Conservation (phyloP, 257 asterid genomes). For the Thymus mandschuricus region DNA sequence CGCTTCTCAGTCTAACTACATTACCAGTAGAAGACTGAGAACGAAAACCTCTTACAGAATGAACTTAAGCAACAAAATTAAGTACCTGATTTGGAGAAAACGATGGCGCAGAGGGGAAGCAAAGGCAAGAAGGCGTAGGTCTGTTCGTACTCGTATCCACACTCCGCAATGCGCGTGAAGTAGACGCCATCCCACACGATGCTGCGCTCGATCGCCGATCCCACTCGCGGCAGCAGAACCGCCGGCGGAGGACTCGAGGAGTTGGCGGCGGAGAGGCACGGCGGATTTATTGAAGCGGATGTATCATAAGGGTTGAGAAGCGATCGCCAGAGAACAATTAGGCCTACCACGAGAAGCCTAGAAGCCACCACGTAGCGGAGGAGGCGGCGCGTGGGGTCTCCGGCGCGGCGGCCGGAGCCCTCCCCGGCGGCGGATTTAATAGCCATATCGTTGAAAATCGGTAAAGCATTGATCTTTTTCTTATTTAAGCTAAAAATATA, state of each 20-base stretch:
- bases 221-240: constrained; percentile 55
- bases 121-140: constrained; percentile 86
- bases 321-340: constrained; percentile 70
- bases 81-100: constrained; percentile 74
- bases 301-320: constrained; percentile 81
- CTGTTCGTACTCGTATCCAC: constrained; percentile 97
- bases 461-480: too few species aligned
- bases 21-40: background rate
- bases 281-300: constrained; percentile 76
- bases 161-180: constrained; percentile 77
- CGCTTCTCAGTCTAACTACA: background rate
- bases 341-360: constrained; percentile 45
- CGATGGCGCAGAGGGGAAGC: constrained; percentile 76
- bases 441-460: constrained; percentile 25
- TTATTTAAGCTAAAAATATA: too few species aligned
- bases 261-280: constrained; percentile 54
- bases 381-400: constrained; percentile 36
- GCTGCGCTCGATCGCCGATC: constrained; percentile 69
- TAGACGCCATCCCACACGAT: constrained; percentile 95
- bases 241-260: constrained; percentile 37
- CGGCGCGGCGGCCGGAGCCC: constrained; percentile 24
- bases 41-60: background rate
- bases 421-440: constrained; percentile 26
- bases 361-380: constrained; percentile 58
- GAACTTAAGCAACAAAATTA: background rate